Percentiles rank a stretch among this genome's conserved stretches.
These are phyloP conservation scores for Stephania yunnanensis DNA, from an alignment of 164 flowering plant genomes.

Conservation along the genomic window DNA sequence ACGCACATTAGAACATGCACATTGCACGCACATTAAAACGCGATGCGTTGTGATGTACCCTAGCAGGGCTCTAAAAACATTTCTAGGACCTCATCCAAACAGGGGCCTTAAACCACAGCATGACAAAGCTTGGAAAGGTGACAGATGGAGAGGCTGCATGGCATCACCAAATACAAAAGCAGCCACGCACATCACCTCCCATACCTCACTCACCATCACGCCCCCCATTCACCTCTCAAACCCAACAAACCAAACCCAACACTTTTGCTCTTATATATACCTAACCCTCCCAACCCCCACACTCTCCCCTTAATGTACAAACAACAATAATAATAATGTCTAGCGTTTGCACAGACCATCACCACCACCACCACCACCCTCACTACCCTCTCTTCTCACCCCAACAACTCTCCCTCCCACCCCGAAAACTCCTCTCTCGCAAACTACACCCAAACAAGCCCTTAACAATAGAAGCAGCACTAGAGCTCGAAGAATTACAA, in stretches of 20 bases:
- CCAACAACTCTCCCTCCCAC: conserved; percentile 28
- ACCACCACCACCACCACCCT: conserved; percentile 15
- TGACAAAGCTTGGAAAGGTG: conserved; percentile 7
- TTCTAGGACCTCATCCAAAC: too few species aligned
- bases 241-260: conserved; percentile 5
- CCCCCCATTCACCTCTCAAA: conserved; percentile 15
- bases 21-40: too few species aligned
- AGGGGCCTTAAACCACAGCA: background rate
- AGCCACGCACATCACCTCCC: conserved; percentile 59
- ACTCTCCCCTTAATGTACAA: conserved; percentile 6
- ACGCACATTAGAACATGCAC: too few species aligned
- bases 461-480: conserved; percentile 13
- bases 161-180: conserved; percentile 29
- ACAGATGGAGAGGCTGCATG: conserved; percentile 57
- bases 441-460: conserved; percentile 7
- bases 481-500: conserved; percentile 10
- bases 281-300: conserved; percentile 5
- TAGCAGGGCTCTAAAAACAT: too few species aligned
- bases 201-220: conserved; percentile 28
- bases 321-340: conserved; percentile 25
- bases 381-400: conserved; percentile 15
- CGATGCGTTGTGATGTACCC: too few species aligned
- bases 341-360: conserved; percentile 40
- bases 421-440: conserved; percentile 41
- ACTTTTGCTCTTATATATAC: conserved; percentile 1